Evolutionary conservation across 352 stramenopile species (phyloP), one percentile per base, ranked within the genome.

Genomic region (Phytophthora melonis): DNA sequence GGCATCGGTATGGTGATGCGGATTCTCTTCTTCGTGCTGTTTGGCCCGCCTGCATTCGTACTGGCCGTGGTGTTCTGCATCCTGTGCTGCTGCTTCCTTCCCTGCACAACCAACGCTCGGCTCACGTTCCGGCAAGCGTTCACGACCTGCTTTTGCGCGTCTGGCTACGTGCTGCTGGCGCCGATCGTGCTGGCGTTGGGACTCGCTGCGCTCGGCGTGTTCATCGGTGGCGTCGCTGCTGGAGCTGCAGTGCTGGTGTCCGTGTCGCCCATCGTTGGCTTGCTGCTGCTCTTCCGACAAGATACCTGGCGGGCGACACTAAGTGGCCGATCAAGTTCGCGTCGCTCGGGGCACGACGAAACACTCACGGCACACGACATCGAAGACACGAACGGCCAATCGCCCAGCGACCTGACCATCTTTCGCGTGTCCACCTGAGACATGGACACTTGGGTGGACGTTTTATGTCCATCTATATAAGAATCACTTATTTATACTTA

Each of bases 31-130:
- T 84, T 92, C 43, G 54, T 93, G 13, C 58, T 94, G 16, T 90
- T 93, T 55, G 88, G 83, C 0, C 88, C 84, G 14, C 88, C 86
- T 1, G 81, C 86, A 23, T 77, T 94, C 30, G 73, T 86, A 14
- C 60, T 94, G 54, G 83, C 86, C 14, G 49, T 94, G 32, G 71
- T 76, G 13, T 87, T 90, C 58, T 84, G 69, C 23, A 32, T 91
- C 45, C n/a, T 88, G 25, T 87, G 82, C 49, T 94, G 86, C 60
- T 93, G 77, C 68, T 94, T 87, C 66, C 64, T 83, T 27, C 88
- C 88, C 14, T 94, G 88, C 66, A 86, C 82, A 32, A 70, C 73
- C 11, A 63, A 75, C 21, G 73, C 72, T 25, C 66, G 81, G 6
- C 79, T 82, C 49, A 85, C 76, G 11, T 88, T 89, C 39, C 70